These are phyloP conservation scores for Fusarium penzigii DNA, from an alignment of 2,329 filamentous ascomycete genomes.

Conservation along the genomic window DNA sequence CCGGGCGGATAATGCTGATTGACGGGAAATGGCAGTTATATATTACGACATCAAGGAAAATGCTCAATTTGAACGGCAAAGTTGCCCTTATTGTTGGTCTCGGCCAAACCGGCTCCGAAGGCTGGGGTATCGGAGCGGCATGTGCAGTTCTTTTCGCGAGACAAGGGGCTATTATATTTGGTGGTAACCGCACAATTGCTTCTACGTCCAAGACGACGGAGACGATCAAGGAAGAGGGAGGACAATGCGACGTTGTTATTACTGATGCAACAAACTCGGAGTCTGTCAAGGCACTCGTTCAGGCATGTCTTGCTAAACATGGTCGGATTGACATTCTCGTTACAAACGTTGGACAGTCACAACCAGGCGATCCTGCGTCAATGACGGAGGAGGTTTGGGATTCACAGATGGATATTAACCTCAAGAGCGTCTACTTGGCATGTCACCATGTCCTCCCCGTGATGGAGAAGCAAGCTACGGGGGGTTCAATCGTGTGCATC, in stretches of 20 bases:
- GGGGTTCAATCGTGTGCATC: conserved; percentile 48
- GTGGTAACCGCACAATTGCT: conserved; percentile 48
- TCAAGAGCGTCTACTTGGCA: conserved; percentile 56
- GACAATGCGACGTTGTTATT: conserved; percentile 41
- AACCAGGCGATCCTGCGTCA: conserved; percentile 50
- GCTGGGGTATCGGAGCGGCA: conserved; percentile 54
- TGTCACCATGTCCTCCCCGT: conserved; percentile 54
- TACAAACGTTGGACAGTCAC: conserved; percentile 61
- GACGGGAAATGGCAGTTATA: too few relatives aligned
- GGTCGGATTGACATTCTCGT: conserved; percentile 61
- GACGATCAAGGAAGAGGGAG: conserved; percentile 37
- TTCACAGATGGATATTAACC: conserved; percentile 53
- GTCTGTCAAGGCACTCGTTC: conserved; percentile 54
- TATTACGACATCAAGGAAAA: conserved; percentile 7
- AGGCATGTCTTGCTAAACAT: conserved; percentile 51
- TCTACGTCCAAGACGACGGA: conserved; percentile 42
- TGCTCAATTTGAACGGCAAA: conserved; percentile 44
- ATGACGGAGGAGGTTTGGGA: conserved; percentile 54
- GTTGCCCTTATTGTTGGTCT: conserved; percentile 48
- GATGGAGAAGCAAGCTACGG: conserved; percentile 49
- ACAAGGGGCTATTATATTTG: conserved; percentile 51
- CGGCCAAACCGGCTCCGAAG: conserved; percentile 43
- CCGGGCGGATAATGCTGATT: too few relatives aligned
- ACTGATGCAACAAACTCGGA: conserved; percentile 53
- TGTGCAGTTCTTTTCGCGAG: conserved; percentile 48